These are phyloP conservation scores for Geoglossum cookeanum DNA, from an alignment of 2,329 filamentous ascomycete genomes.

Conservation along the genomic window DNA sequence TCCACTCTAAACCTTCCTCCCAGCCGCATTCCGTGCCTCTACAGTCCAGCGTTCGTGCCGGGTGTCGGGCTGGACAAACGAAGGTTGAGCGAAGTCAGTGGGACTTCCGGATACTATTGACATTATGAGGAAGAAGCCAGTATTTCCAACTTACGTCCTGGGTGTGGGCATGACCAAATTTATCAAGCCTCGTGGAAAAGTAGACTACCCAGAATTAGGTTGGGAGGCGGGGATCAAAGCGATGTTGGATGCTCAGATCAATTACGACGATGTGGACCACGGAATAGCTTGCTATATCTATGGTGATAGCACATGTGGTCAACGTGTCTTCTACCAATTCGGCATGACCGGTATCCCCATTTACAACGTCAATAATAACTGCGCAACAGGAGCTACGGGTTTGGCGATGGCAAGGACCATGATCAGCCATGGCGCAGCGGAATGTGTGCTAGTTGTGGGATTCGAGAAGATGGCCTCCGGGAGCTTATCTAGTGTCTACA, in stretches of 20 bases:
- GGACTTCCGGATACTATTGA: neutral
- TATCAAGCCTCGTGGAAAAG: slow-evolving; percentile 87
- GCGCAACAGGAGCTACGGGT: slow-evolving; percentile 85
- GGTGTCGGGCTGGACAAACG: too few species aligned
- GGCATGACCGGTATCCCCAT: slow-evolving; percentile 93
- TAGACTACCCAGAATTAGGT: slow-evolving; percentile 86
- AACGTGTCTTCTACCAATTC: slow-evolving; percentile 97
- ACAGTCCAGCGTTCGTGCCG: too few species aligned
- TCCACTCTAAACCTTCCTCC: too few species aligned
- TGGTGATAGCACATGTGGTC: slow-evolving; percentile 83
- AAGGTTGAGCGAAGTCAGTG: neutral
- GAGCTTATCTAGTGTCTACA: slow-evolving; percentile 65
- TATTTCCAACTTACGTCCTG: slow-evolving; percentile 58
- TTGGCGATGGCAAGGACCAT: slow-evolving; percentile 67
- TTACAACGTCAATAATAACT: slow-evolving; percentile 98
- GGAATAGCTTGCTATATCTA: slow-evolving; percentile 97
- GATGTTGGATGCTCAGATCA: slow-evolving; percentile 67
- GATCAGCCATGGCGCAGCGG: slow-evolving; percentile 60
- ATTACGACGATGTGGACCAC: slow-evolving; percentile 89
- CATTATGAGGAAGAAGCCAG: slow-evolving; percentile 32
- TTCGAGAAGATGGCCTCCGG: slow-evolving; percentile 70
- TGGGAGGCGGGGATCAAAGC: slow-evolving; percentile 86
- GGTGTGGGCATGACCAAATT: slow-evolving; percentile 99
- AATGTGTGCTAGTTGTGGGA: slow-evolving; percentile 79
- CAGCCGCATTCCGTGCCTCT: too few species aligned